Conservation (phyloP, 306 rosid genomes). For the Trifolium pratense region DNA sequence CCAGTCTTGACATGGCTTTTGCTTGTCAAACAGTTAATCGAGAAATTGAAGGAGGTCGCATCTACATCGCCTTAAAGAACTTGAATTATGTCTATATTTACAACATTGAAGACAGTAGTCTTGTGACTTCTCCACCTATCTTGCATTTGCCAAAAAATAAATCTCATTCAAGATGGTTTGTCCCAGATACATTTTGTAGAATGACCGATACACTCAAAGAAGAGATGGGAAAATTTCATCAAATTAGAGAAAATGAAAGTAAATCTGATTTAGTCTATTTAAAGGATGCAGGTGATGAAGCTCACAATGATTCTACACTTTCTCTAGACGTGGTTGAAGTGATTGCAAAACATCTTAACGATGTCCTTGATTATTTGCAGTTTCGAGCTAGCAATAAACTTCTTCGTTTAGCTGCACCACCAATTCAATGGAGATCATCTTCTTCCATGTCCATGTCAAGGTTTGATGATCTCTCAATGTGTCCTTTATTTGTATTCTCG, state of each 20-base stretch:
- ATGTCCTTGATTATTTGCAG: background rate
- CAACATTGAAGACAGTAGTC: background rate
- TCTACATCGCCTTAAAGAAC: background rate
- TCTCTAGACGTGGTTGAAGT: background rate
- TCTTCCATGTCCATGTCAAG: background rate
- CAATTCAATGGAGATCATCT: conserved; percentile 7
- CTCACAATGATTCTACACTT: background rate
- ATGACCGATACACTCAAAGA: background rate
- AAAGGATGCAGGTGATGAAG: background rate
- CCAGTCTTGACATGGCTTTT: background rate
- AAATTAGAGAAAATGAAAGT: background rate
- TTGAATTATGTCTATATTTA: background rate
- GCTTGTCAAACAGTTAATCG: background rate
- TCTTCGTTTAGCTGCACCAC: background rate
- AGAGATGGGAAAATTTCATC: background rate
- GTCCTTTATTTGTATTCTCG: background rate
- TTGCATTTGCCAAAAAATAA: background rate
- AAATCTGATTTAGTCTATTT: background rate
- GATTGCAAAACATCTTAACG: background rate
- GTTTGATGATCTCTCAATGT: conserved; percentile 1
- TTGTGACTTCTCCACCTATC: background rate
- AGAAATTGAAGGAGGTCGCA: conserved; percentile 12
- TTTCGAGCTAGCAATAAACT: conserved; percentile 5
- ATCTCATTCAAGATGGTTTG: background rate
- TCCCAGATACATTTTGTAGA: conserved; percentile 1